Evolutionary conservation across 2,329 filamentous ascomycete genomes (phyloP).

Genomic region (Talaromyces sp.): DNA sequence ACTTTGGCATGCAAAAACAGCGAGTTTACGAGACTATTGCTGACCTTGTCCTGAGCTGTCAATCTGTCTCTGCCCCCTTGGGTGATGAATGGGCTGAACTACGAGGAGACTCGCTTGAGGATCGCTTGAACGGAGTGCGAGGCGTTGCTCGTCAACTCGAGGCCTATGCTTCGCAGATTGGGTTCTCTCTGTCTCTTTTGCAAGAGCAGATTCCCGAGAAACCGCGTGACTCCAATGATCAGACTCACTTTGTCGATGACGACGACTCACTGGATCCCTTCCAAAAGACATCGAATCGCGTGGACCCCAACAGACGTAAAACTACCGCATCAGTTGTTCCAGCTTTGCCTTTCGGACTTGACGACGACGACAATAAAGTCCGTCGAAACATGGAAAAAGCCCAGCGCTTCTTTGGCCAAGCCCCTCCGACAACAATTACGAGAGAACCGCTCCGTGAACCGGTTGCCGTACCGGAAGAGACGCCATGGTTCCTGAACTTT

Average conservation of each 20-base stretch:
- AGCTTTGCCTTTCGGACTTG: conserved; percentile 31
- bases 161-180: conserved; percentile 78
- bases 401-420: conserved; percentile 44
- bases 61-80: conserved; percentile 84
- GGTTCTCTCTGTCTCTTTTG: conserved; percentile 79
- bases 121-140: conserved; percentile 74
- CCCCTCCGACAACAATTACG: conserved; percentile 35
- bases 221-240: conserved; percentile 39
- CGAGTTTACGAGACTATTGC: conserved; percentile 89
- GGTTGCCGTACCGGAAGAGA: conserved; percentile 62
- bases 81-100: conserved; percentile 94
- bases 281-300: conserved; percentile 22
- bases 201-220: conserved; percentile 68
- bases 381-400: conserved; percentile 44
- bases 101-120: conserved; percentile 84
- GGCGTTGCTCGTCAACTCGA: conserved; percentile 75
- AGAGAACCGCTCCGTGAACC: conserved; percentile 36
- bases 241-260: conserved; percentile 27
- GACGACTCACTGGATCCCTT: conserved; percentile 15
- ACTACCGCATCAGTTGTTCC: conserved; percentile 39
- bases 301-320: conserved; percentile 34
- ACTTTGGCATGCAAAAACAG: conserved; percentile 89
- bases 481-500: conserved; percentile 75
- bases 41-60: conserved; percentile 80
- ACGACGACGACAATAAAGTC: conserved; percentile 32